phyloP scores from a whole-genome alignment of 257 asterid genomes.

The Solanum raphanifolium region DNA sequence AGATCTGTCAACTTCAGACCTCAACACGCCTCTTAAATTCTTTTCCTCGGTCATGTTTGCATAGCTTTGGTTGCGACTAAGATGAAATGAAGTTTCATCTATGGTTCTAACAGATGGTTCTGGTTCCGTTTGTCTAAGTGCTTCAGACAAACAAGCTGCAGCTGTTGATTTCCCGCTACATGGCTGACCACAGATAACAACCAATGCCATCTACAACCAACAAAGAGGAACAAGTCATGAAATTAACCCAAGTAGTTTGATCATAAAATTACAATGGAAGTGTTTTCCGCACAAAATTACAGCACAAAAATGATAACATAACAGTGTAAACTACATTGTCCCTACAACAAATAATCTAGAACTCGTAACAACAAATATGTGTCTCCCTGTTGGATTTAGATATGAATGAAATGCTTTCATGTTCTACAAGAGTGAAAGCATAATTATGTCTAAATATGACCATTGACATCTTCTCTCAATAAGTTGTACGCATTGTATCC shows the following conservation, averaged over 20 bases:
- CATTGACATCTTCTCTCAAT: not conserved
- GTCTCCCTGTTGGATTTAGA: not conserved
- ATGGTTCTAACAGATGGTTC: slow-evolving; percentile 57
- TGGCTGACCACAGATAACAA: slow-evolving; percentile 96
- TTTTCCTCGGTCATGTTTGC: slow-evolving; percentile 85
- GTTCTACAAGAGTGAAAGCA: not conserved
- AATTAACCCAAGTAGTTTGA: not conserved
- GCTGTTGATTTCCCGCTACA: slow-evolving; percentile 91
- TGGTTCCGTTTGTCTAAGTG: slow-evolving; percentile 65
- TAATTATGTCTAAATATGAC: not conserved
- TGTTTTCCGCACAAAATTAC: not conserved
- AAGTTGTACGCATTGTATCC: not conserved
- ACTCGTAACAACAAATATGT: not conserved
- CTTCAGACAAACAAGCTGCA: slow-evolving; percentile 61
- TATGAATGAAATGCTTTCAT: not conserved
- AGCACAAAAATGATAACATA: not conserved
- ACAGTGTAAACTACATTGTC: not conserved
- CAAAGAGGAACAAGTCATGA: not conserved
- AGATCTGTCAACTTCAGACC: slow-evolving; percentile 95
- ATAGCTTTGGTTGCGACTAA: slow-evolving; percentile 69
- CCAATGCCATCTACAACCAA: slow-evolving; percentile 73
- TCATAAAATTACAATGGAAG: not conserved
- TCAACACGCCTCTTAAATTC: slow-evolving; percentile 78
- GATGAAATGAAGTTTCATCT: slow-evolving; percentile 78
- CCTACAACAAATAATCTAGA: not conserved